These are phyloP conservation scores for Podaxis pistillaris DNA, from an alignment of 768 basidiomycete genomes.

Conservation along the genomic window DNA sequence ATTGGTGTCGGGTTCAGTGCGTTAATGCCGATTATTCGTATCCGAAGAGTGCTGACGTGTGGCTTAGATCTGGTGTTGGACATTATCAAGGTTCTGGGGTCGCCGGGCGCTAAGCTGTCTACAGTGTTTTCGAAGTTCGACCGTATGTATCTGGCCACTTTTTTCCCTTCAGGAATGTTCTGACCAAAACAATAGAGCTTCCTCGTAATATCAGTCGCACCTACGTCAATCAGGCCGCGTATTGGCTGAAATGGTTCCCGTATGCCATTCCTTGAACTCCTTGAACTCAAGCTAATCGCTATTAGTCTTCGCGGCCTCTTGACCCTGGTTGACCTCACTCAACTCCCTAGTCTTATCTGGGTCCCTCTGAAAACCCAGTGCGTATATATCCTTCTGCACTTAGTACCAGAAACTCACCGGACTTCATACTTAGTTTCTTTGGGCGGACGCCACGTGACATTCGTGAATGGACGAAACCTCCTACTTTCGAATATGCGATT, in stretches of 20 bases:
- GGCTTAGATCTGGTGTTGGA: constrained; percentile 29
- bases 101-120: constrained; percentile 22
- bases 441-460: constrained; percentile 79
- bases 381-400: constrained; percentile 57
- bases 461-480: constrained; percentile 75
- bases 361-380: constrained; percentile 66
- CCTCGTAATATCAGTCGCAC: constrained; percentile 65
- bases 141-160: constrained; percentile 23
- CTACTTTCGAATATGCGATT: constrained; percentile 70
- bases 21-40: constrained; percentile 26
- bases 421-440: constrained; percentile 41
- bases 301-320: constrained; percentile 73
- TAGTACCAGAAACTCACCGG: neutral
- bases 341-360: constrained; percentile 75
- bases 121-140: constrained; percentile 29
- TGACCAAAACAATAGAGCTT: constrained; percentile 39
- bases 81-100: constrained; percentile 28
- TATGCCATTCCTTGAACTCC: constrained; percentile 29
- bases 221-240: constrained; percentile 78
- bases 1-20: constrained; percentile 74
- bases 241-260: constrained; percentile 84
- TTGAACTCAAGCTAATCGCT: neutral
- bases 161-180: neutral
- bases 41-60: neutral
- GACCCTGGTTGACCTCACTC: constrained; percentile 80